Evolutionary conservation across 257 asterid species (phyloP).

Genomic region (Solanum dulcamara): DNA sequence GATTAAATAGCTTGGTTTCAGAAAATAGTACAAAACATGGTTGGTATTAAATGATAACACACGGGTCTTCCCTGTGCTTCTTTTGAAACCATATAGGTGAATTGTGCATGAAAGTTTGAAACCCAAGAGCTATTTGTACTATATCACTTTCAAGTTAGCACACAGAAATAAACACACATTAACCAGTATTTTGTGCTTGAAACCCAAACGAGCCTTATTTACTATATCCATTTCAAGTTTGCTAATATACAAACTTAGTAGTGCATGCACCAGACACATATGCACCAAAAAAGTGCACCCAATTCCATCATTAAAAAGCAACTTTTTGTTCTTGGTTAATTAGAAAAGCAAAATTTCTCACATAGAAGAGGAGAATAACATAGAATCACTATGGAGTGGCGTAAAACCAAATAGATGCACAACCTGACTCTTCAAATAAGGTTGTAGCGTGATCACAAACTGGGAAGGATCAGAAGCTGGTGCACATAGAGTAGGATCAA

Average conservation of each 20-base stretch:
- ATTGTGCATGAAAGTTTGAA: neutral
- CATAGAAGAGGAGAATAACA: neutral
- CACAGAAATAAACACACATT: neutral
- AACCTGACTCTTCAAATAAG: conserved; percentile 95
- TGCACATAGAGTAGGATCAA: conserved; percentile 82
- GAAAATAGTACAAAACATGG: neutral
- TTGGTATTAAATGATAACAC: neutral
- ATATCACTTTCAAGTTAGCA: neutral
- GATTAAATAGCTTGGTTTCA: neutral
- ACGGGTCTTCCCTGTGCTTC: neutral
- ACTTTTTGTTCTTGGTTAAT: neutral
- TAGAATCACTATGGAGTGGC: neutral
- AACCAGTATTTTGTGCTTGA: neutral
- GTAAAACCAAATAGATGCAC: neutral
- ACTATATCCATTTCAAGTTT: neutral
- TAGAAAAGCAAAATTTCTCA: neutral
- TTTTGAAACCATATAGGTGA: neutral
- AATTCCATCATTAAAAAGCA: neutral
- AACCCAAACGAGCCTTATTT: neutral
- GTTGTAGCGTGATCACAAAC: conserved; percentile 88
- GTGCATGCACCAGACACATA: neutral
- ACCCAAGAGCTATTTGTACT: neutral
- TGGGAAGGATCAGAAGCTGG: conserved; percentile 97
- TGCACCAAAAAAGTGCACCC: neutral
- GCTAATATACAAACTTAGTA: neutral